Percentiles rank a stretch among this genome's conserved stretches.
Conservation (phyloP, 2,329 filamentous ascomycete genomes). For the Alternaria infectoria region DNA sequence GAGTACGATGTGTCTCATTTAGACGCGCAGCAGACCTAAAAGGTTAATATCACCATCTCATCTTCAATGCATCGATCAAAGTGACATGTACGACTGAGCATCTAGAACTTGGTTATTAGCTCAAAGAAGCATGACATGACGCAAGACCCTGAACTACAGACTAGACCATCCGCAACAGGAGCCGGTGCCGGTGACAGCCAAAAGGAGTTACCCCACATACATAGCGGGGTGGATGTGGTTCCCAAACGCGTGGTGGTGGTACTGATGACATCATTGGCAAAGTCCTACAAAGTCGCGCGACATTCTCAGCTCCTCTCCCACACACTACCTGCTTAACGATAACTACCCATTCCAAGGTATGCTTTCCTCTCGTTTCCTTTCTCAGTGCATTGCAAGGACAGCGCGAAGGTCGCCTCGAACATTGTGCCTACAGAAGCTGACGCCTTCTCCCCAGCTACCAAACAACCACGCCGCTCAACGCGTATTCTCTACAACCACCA, state of each 20-base stretch:
- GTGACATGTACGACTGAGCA: background rate
- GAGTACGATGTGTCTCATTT: conserved; percentile 19
- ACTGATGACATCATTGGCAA: conserved; percentile 24
- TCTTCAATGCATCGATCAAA: conserved; percentile 4
- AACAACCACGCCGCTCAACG: conserved; percentile 9
- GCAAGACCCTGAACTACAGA: conserved; percentile 11
- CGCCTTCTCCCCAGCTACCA: conserved; percentile 23
- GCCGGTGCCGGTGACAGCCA: conserved; percentile 1
- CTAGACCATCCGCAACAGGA: conserved; percentile 6
- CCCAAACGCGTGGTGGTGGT: conserved; percentile 5
- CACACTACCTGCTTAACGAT: conserved; percentile 4
- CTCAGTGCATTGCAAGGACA: conserved; percentile 10
- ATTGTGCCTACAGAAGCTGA: conserved; percentile 26
- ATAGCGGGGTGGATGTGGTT: conserved; percentile 15
- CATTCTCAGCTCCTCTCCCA: conserved; percentile 3
- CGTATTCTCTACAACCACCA: conserved; percentile 15
- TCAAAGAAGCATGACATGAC: conserved; percentile 9
- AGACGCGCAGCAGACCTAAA: conserved; percentile 26
- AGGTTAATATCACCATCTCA: conserved; percentile 24
- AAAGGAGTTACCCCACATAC: conserved; percentile 16
- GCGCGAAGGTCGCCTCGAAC: conserved; percentile 6
- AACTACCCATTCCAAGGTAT: conserved; percentile 17
- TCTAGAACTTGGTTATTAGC: background rate
- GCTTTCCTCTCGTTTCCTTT: conserved; percentile 11
- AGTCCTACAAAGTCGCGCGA: conserved; percentile 20